phyloP scores from a whole-genome alignment of 192 early-diverging fungal genomes.

The Lobosporangium transversale region DNA sequence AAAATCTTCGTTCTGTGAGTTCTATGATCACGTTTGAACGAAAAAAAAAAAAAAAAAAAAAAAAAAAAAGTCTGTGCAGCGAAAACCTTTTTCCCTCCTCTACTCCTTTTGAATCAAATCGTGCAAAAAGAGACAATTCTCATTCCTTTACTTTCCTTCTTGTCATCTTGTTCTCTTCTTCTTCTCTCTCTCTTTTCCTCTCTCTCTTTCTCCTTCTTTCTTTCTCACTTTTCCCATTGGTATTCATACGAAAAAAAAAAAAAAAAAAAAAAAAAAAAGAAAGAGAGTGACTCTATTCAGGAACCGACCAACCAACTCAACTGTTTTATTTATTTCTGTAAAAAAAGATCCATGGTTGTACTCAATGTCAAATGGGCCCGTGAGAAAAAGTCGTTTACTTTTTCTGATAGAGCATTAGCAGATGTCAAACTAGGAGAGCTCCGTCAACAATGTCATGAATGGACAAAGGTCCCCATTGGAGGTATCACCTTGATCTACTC shows the following conservation, averaged over 20 bases:
- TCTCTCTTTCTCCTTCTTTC: not conserved
- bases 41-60: too few species aligned
- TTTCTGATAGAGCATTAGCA: constrained; percentile 11
- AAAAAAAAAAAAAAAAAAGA: not conserved
- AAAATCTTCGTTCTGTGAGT: too few species aligned
- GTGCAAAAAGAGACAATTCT: too few species aligned
- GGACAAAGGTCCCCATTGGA: constrained; percentile 32
- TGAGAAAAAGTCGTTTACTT: constrained; percentile 30
- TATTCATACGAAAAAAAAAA: not conserved
- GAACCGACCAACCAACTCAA: not conserved
- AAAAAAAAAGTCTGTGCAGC: too few species aligned
- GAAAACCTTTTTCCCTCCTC: too few species aligned
- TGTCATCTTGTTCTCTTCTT: not conserved
- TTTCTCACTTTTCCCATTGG: not conserved
- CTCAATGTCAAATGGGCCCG: constrained; percentile 46
- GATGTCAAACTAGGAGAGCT: constrained; percentile 37
- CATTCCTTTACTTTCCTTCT: too few species aligned
- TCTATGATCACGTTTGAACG: too few species aligned
- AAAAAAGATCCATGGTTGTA: constrained; percentile 17
- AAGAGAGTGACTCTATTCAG: not conserved
- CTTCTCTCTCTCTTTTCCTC: not conserved
- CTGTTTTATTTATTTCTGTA: too few species aligned
- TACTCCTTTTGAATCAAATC: too few species aligned
- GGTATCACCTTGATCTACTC: constrained; percentile 48
- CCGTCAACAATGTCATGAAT: constrained; percentile 34